Conservation (phyloP, 805 yeast species). For the Naumovozyma castellii region DNA sequence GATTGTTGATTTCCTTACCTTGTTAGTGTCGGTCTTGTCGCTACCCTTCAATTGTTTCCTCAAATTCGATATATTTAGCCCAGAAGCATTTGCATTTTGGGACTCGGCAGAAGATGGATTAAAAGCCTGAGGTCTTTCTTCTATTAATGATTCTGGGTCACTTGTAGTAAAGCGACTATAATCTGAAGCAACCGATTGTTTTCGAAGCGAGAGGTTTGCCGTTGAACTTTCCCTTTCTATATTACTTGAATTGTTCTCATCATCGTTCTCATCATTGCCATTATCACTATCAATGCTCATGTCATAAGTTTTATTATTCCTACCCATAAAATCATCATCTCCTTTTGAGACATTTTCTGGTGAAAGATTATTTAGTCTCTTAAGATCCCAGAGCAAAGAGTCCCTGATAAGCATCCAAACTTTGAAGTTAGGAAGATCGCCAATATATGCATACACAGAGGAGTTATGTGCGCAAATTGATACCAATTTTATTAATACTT, state of each 20-base stretch:
- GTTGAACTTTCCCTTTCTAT: not conserved
- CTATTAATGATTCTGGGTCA: slow-evolving; percentile 22
- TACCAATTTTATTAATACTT: slow-evolving; percentile 20
- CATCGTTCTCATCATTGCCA: not conserved
- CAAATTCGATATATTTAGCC: slow-evolving; percentile 1
- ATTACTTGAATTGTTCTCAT: no score
- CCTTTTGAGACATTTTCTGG: not conserved
- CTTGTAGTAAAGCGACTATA: slow-evolving; percentile 17
- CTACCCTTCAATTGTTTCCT: slow-evolving; percentile 3
- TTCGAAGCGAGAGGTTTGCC: slow-evolving; percentile 1
- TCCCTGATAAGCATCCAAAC: slow-evolving; percentile 28
- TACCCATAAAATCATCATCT: not conserved
- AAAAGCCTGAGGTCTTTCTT: slow-evolving; percentile 17
- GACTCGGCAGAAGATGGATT: slow-evolving; percentile 7
- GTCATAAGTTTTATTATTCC: no score
- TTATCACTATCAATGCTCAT: not conserved
- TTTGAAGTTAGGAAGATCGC: slow-evolving; percentile 25
- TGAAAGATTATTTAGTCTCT: slow-evolving; percentile 6
- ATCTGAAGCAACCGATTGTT: slow-evolving; percentile 10
- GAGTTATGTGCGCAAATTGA: slow-evolving; percentile 28
- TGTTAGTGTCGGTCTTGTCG: not conserved
- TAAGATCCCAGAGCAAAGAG: slow-evolving; percentile 27
- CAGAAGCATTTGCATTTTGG: slow-evolving; percentile 1
- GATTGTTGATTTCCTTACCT: not conserved
- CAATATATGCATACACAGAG: slow-evolving; percentile 22